phyloP scores from a whole-genome alignment of 345 rosid genomes.

The Adansonia digitata region DNA sequence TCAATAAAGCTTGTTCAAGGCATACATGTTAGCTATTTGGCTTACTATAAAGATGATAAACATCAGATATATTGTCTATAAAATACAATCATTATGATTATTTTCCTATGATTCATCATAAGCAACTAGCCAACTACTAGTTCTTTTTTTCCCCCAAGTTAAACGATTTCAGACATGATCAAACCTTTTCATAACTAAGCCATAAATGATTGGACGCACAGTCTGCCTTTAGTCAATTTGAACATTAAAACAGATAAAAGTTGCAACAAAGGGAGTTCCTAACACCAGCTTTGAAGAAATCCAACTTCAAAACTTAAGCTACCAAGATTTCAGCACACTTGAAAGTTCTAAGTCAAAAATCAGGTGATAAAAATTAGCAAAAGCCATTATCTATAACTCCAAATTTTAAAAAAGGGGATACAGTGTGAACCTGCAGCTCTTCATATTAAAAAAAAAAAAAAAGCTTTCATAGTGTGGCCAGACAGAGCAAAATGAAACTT shows the following conservation, averaged over 20 bases:
- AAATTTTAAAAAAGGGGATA: background rate
- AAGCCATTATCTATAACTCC: background rate
- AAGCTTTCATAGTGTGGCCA: background rate
- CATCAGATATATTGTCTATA: background rate
- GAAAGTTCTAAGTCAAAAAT: background rate
- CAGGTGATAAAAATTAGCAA: background rate
- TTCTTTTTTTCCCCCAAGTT: background rate
- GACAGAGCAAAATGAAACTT: background rate
- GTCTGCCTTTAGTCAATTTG: background rate
- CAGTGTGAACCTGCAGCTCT: background rate
- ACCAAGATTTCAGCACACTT: background rate
- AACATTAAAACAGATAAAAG: background rate
- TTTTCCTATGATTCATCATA: background rate
- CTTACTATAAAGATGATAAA: background rate
- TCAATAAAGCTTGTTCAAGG: conserved; percentile 5
- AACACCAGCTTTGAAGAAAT: background rate
- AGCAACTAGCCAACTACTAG: background rate
- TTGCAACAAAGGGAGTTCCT: background rate
- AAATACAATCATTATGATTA: background rate
- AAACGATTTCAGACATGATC: background rate
- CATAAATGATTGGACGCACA: background rate
- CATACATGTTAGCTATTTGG: background rate
- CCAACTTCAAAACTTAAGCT: background rate
- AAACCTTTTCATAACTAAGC: background rate
- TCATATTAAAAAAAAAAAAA: background rate